A percentile compares a stretch with the other conserved stretches of the same genome.
Conservation (phyloP, 495 filamentous ascomycete genomes). For the Aspergillus hancockii region DNA sequence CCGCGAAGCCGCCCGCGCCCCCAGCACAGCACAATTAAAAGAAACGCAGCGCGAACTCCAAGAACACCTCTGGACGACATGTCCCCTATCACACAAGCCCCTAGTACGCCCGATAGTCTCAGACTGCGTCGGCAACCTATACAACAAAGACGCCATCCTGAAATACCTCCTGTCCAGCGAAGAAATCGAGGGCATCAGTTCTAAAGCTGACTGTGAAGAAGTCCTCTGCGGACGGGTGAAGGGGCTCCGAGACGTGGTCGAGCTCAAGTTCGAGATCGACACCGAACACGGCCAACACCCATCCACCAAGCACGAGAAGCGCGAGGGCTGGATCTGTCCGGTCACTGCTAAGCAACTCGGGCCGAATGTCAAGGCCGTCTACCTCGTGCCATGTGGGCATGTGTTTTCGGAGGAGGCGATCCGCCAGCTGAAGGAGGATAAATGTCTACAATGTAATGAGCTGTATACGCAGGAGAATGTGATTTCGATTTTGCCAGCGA, state of each 20-base stretch:
- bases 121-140: slow-evolving; percentile 81
- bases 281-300: slow-evolving; percentile 35
- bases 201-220: slow-evolving; percentile 62
- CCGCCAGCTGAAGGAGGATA: slow-evolving; percentile 68
- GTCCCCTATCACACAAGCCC: slow-evolving; percentile 77
- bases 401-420: slow-evolving; percentile 86
- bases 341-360: slow-evolving; percentile 87
- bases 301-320: slow-evolving; percentile 42
- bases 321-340: slow-evolving; percentile 76
- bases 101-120: slow-evolving; percentile 77
- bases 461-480: slow-evolving; percentile 74
- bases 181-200: slow-evolving; percentile 52
- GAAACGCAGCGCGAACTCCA: slow-evolving; percentile 80
- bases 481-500: slow-evolving; percentile 76
- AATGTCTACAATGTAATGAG: slow-evolving; percentile 71
- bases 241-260: slow-evolving; percentile 82
- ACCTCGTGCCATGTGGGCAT: slow-evolving; percentile 93
- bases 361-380: slow-evolving; percentile 75
- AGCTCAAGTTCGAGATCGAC: slow-evolving; percentile 75
- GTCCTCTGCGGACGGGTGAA: slow-evolving; percentile 72
- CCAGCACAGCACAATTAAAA: slow-evolving; percentile 87
- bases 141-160: slow-evolving; percentile 91
- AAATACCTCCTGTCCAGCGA: slow-evolving; percentile 72
- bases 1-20: slow-evolving; percentile 77
- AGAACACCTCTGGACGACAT: slow-evolving; percentile 81